Base-by-base conservation (phyloP, 352 stramenopile species). In the Globisporangium recalcitrans region DNA sequence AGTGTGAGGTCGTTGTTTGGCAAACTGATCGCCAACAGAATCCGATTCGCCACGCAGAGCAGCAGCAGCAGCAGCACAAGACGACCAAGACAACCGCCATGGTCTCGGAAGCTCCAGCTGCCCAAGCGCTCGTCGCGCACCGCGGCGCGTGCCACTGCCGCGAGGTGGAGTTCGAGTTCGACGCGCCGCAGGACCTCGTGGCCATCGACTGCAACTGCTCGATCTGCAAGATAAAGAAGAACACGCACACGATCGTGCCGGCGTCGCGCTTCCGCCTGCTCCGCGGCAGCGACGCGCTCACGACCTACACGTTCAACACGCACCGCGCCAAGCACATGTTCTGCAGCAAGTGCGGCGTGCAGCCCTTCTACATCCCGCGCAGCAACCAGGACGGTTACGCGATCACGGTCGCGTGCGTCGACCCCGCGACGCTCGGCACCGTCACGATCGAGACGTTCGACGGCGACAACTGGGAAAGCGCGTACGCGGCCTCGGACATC, bases 241-340 rank as follows among this genome's bases (percentile, higher is more conserved):
- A 93, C 70, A 63, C 68, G 27, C 85, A 94, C 68, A 72, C 77
- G 29, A 81, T 93, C 64, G 72, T 96, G 13, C 80, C 82, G 24
- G 60, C 57, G 14, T 64, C 74, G 21, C 63, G 68, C 21, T 94
- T 96, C 65, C 73, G 72, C 0, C 51, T 95, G 48, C 61, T 84
- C 13, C 38, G 64, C 13, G 78, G 77, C 26, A 32, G 67, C 2
- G 76, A 88, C 54, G 62, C 61, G 44, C 71, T 94, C n/a, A 77
- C 83, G 9, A 74, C 70, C 49, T 94, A 95, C 73, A 88, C 78
- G 51, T 95, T 96, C 75, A 87, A 91, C 69, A 93, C 82, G 52
- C 77, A 84, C 68, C 65, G 68, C 52, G 85, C 87, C 40, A 73
- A 90, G 69, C 87, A 96, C 71, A 21, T 86, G 58, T 93, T 95